A percentile compares a stretch with the other conserved stretches of the same genome.
These are phyloP conservation scores for Glycine latifolia DNA, from an alignment of 306 rosid genomes.

Conservation along the genomic window DNA sequence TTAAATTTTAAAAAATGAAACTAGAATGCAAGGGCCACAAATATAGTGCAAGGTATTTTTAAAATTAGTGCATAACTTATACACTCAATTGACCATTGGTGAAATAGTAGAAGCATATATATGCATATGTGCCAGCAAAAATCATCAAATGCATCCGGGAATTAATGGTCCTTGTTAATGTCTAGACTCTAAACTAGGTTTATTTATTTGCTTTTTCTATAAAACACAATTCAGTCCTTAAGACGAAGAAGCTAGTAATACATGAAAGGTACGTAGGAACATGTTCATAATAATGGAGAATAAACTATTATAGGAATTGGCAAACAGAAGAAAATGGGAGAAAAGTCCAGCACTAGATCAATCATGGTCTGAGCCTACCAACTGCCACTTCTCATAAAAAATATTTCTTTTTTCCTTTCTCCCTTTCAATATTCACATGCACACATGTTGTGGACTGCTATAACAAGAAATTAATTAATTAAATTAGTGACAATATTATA, in stretches of 20 bases:
- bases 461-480: conserved; percentile 35
- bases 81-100: conserved; percentile 49
- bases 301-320: conserved; percentile 44
- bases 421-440: conserved; percentile 74
- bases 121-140: conserved; percentile 35
- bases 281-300: conserved; percentile 44
- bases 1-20: conserved; percentile 1
- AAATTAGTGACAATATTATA: conserved; percentile 31
- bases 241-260: conserved; percentile 38
- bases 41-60: conserved; percentile 26
- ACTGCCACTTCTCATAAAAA: conserved; percentile 55
- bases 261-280: conserved; percentile 33
- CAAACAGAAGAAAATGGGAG: conserved; percentile 62
- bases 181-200: conserved; percentile 19
- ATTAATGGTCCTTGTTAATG: conserved; percentile 40
- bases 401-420: conserved; percentile 3
- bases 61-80: conserved; percentile 24
- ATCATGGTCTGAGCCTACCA: conserved; percentile 70
- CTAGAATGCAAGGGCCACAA: conserved; percentile 39
- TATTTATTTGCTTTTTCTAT: not conserved
- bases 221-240: conserved; percentile 10
- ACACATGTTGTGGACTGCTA: conserved; percentile 59
- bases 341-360: conserved; percentile 62
- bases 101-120: conserved; percentile 25
- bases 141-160: conserved; percentile 29